phyloP scores from a whole-genome alignment of 192 early-diverging fungal genomes.

The Chytriomyces sp. region DNA sequence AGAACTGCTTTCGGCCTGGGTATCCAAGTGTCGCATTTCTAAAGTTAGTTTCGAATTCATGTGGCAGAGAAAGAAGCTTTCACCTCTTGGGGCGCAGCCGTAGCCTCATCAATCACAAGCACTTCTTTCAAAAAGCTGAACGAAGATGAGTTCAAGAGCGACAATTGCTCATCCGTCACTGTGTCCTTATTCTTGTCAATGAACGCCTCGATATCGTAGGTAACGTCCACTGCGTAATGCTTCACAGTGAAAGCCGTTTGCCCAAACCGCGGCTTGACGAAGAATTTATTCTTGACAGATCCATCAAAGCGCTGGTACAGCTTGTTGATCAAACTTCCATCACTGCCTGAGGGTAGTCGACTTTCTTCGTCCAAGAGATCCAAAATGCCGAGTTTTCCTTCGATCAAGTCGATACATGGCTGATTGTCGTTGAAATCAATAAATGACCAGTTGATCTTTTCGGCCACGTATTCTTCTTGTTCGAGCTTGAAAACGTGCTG shows the following conservation, averaged over 20 bases:
- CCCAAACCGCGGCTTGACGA: constrained; percentile 90
- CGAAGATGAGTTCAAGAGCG: constrained; percentile 73
- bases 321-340: constrained; percentile 85
- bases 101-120: constrained; percentile 64
- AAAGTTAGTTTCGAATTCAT: constrained; percentile 1
- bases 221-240: constrained; percentile 96
- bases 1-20: constrained; percentile 25
- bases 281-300: constrained; percentile 69
- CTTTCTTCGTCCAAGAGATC: constrained; percentile 94
- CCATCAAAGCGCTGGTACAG: constrained; percentile 82
- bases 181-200: constrained; percentile 99
- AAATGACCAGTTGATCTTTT: constrained; percentile 97
- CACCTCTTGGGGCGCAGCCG: constrained; percentile 31
- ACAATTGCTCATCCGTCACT: constrained; percentile 88
- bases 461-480: constrained; percentile 97
- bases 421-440: constrained; percentile 99
- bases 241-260: constrained; percentile 88
- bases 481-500: constrained; percentile 98
- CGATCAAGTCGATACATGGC: constrained; percentile 98
- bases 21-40: background rate
- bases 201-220: constrained; percentile 94
- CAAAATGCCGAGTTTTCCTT: constrained; percentile 91
- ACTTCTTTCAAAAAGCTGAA: constrained; percentile 86
- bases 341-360: constrained; percentile 84
- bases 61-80: constrained; percentile 1